Percentiles rank a stretch among this genome's conserved stretches.
Conservation (phyloP, 805 yeast genomes). For the Lipomyces orientalis region DNA sequence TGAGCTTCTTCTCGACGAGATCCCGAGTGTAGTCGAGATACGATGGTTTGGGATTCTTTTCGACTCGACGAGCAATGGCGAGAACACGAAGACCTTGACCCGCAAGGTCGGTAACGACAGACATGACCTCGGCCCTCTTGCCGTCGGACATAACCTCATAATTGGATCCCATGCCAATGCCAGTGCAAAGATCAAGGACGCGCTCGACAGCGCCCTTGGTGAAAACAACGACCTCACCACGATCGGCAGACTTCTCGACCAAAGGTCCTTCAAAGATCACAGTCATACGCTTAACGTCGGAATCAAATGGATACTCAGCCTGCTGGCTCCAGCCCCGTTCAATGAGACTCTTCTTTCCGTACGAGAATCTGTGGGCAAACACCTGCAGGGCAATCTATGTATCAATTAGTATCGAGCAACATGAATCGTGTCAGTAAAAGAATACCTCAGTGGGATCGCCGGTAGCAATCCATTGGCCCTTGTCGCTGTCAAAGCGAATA, state of each 20-base stretch:
- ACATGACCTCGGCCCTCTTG: slow-evolving; percentile 53
- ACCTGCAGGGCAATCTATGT: slow-evolving; percentile 75
- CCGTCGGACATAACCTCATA: slow-evolving; percentile 48
- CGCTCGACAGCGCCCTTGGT: slow-evolving; percentile 83
- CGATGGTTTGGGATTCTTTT: slow-evolving; percentile 27
- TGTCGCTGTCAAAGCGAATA: slow-evolving; percentile 56
- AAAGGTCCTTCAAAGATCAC: slow-evolving; percentile 55
- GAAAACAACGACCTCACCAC: slow-evolving; percentile 45
- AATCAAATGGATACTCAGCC: slow-evolving; percentile 76
- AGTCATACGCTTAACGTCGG: slow-evolving; percentile 74
- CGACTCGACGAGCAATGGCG: slow-evolving; percentile 63
- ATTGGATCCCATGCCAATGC: slow-evolving; percentile 40
- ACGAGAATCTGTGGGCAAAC: slow-evolving; percentile 64
- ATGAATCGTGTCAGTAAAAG: neutral
- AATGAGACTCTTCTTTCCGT: slow-evolving; percentile 49
- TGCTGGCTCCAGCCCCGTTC: slow-evolving; percentile 55
- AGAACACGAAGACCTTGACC: slow-evolving; percentile 72
- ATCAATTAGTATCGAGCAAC: neutral
- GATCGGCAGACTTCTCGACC: slow-evolving; percentile 32
- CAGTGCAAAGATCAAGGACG: slow-evolving; percentile 60
- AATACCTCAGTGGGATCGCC: slow-evolving; percentile 82
- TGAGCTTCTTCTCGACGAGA: slow-evolving; percentile 58
- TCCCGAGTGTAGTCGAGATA: slow-evolving; percentile 48
- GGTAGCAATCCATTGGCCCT: slow-evolving; percentile 71
- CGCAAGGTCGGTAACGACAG: slow-evolving; percentile 64